Conservation (phyloP, 352 stramenopile species). For the Pythium biforme region DNA sequence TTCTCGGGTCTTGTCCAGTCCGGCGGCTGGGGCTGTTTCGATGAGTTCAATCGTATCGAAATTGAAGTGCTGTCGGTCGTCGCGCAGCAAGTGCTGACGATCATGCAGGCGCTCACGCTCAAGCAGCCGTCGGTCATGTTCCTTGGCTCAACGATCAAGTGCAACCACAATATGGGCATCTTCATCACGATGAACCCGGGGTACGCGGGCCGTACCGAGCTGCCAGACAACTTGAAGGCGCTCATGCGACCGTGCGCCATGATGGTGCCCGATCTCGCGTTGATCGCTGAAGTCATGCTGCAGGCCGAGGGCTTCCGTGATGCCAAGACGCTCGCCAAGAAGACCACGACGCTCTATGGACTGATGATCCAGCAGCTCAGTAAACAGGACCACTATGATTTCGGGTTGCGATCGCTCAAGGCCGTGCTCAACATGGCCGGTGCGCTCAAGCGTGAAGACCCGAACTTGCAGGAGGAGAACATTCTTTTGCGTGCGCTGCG, state of each 20-base stretch:
- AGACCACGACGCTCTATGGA: slow-evolving; percentile 84
- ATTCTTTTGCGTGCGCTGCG: slow-evolving; percentile 95
- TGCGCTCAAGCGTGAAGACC: slow-evolving; percentile 93
- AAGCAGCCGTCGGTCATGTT: slow-evolving; percentile 82
- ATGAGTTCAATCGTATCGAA: slow-evolving; percentile 97
- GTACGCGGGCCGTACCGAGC: slow-evolving; percentile 89
- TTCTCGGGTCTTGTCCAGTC: slow-evolving; percentile 92
- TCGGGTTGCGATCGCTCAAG: slow-evolving; percentile 79
- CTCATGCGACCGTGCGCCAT: slow-evolving; percentile 86
- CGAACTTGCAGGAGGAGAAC: slow-evolving; percentile 93
- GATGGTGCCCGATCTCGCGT: slow-evolving; percentile 84
- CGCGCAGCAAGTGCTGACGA: slow-evolving; percentile 89
- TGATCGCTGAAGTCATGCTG: slow-evolving; percentile 88
- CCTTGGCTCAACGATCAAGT: slow-evolving; percentile 81
- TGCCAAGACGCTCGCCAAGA: slow-evolving; percentile 78
- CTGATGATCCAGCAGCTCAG: slow-evolving; percentile 87
- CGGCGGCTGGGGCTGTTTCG: slow-evolving; percentile 93
- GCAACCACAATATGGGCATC: slow-evolving; percentile 89
- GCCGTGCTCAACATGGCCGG: slow-evolving; percentile 87
- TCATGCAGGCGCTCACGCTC: slow-evolving; percentile 84
- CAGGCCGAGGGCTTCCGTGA: slow-evolving; percentile 85
- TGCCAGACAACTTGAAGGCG: slow-evolving; percentile 86
- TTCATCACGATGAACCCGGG: slow-evolving; percentile 93
- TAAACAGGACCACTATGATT: slow-evolving; percentile 90
- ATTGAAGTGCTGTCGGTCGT: slow-evolving; percentile 95